A percentile compares a stretch with the other conserved stretches of the same genome.
Conservation (phyloP, 2,329 filamentous ascomycete species). For the Fusarium cyanostomum region DNA sequence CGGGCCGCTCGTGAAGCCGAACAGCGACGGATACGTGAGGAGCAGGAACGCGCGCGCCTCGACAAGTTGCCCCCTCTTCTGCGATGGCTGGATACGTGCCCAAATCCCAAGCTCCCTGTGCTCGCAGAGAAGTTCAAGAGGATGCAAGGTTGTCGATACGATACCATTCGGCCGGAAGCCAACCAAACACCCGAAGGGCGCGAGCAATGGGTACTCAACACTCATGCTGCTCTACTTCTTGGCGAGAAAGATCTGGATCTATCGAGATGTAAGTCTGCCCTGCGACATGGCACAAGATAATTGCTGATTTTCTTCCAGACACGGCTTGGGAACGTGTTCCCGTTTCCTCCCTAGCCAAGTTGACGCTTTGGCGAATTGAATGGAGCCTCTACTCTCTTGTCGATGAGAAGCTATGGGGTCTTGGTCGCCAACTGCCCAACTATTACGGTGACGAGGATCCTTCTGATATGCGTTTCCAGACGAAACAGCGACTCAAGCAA, state of each 20-base stretch:
- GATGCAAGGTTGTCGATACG: slow-evolving; percentile 70
- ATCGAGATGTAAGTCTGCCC: slow-evolving; percentile 64
- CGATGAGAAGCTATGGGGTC: slow-evolving; percentile 58
- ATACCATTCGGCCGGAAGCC: slow-evolving; percentile 66
- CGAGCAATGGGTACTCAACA: slow-evolving; percentile 73
- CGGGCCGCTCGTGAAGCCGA: slow-evolving; percentile 62
- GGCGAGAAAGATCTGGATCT: slow-evolving; percentile 71
- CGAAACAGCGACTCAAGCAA: slow-evolving; percentile 57
- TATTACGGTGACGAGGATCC: slow-evolving; percentile 62
- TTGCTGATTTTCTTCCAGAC: slow-evolving; percentile 52
- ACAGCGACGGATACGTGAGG: slow-evolving; percentile 59
- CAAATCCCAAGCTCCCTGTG: slow-evolving; percentile 60
- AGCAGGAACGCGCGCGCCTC: slow-evolving; percentile 64
- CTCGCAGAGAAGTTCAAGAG: slow-evolving; percentile 64
- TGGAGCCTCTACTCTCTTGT: slow-evolving; percentile 65
- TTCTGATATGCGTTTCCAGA: slow-evolving; percentile 53
- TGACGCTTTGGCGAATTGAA: slow-evolving; percentile 68
- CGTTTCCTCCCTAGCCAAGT: slow-evolving; percentile 64
- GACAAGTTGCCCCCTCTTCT: slow-evolving; percentile 68
- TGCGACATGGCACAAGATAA: neutral
- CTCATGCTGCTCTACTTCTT: slow-evolving; percentile 69
- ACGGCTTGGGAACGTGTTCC: slow-evolving; percentile 67
- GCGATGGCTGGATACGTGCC: slow-evolving; percentile 65
- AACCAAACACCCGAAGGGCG: slow-evolving; percentile 65
- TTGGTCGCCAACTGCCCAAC: slow-evolving; percentile 62